phyloP scores from a whole-genome alignment of 1,284 basidiomycete species.

The Coniophora puteana region DNA sequence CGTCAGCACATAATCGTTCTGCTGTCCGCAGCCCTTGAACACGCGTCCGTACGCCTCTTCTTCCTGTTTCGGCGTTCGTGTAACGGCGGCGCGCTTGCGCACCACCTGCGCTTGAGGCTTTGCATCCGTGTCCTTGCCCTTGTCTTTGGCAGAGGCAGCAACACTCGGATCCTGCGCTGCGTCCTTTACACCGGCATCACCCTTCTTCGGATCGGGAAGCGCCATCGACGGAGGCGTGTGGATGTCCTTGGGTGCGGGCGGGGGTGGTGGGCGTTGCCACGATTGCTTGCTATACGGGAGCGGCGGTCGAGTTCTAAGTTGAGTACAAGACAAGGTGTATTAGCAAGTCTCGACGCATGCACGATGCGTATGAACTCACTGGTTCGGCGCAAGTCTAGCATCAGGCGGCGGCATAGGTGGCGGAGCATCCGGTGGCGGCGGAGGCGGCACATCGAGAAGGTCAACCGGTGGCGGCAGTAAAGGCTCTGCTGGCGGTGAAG shows the following conservation, averaged over 20 bases:
- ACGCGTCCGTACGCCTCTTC: slow-evolving; percentile 56
- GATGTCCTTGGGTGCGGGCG: slow-evolving; percentile 39
- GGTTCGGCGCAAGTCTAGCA: slow-evolving; percentile 27
- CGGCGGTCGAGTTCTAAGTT: slow-evolving; percentile 8
- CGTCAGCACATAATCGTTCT: slow-evolving; percentile 77
- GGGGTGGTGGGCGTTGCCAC: no score
- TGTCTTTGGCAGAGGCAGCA: no score
- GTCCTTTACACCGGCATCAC: slow-evolving; percentile 27
- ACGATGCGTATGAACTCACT: slow-evolving; percentile 18
- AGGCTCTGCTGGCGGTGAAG: no score
- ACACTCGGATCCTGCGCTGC: slow-evolving; percentile 6
- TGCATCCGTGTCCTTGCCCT: slow-evolving; percentile 11
- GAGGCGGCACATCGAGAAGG: slow-evolving; percentile 36
- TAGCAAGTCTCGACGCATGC: no score
- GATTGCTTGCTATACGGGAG: slow-evolving; percentile 30
- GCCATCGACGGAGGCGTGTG: slow-evolving; percentile 44
- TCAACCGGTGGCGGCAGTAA: no score
- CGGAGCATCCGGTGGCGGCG: slow-evolving; percentile 41
- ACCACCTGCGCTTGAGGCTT: slow-evolving; percentile 19
- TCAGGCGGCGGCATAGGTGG: slow-evolving; percentile 34
- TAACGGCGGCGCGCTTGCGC: slow-evolving; percentile 35
- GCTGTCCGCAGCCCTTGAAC: slow-evolving; percentile 75
- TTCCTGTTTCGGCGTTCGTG: slow-evolving; percentile 67
- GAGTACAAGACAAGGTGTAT: no score
- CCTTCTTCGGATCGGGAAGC: slow-evolving; percentile 23